These are phyloP conservation scores for Fraxinus nigra DNA, from an alignment of 305 asterid genomes.

Conservation along the genomic window DNA sequence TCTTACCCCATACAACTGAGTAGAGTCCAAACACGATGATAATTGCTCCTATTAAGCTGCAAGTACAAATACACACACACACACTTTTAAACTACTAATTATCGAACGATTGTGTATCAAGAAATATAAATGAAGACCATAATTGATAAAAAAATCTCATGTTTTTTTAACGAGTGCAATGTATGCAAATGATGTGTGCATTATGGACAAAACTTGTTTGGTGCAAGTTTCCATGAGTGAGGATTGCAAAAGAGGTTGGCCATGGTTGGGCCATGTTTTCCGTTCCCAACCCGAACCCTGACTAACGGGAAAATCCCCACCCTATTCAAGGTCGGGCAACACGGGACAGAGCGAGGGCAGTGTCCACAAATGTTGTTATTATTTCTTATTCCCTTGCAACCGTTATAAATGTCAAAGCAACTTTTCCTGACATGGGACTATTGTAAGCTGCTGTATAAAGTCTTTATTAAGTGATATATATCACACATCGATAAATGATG, in stretches of 20 bases:
- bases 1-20: constrained; percentile 85
- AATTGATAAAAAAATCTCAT: neutral
- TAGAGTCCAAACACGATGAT: constrained; percentile 81
- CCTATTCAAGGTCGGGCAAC: neutral
- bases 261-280: neutral
- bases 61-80: neutral
- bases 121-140: neutral
- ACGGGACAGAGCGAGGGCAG: neutral
- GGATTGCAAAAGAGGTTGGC: neutral
- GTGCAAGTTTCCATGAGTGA: neutral
- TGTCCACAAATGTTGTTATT: too few relatives aligned
- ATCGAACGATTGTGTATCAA: neutral
- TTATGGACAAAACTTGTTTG: neutral
- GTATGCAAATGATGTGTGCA: neutral
- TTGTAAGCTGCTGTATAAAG: neutral
- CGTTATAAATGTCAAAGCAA: neutral
- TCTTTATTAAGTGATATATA: too few relatives aligned
- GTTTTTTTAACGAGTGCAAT: neutral
- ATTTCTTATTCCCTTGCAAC: neutral
- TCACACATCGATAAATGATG: too few relatives aligned
- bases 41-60: constrained; percentile 75
- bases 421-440: neutral
- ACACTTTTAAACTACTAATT: neutral
- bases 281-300: neutral
- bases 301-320: neutral